Evolutionary conservation across 148 eudicot species (phyloP).

Genomic region (Euryodendron excelsum): DNA sequence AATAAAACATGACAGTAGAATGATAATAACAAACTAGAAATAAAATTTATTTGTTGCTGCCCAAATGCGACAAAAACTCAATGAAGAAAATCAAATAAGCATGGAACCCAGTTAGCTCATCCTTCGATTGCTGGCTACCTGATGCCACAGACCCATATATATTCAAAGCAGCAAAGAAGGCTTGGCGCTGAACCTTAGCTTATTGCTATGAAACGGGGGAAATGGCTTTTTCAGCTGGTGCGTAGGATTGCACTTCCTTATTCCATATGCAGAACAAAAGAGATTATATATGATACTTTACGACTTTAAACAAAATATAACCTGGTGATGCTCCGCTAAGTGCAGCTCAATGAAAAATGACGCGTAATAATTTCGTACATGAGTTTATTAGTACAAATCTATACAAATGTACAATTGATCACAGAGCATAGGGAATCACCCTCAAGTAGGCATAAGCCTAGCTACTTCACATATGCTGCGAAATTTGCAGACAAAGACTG

Average conservation of each 20-base stretch:
- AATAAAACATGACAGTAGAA: constrained; percentile 11
- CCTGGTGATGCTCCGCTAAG: not conserved
- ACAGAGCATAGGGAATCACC: no score
- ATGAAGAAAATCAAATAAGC: not conserved
- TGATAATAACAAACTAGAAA: not conserved
- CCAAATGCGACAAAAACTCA: not conserved
- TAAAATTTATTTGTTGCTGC: not conserved
- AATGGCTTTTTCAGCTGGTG: not conserved
- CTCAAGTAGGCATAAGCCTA: no score
- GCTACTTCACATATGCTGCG: no score
- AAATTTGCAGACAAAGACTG: no score
- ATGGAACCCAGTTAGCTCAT: not conserved
- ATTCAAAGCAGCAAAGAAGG: not conserved
- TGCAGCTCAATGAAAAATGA: not conserved
- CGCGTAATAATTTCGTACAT: no score
- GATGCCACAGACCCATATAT: not conserved
- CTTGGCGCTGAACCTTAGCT: not conserved
- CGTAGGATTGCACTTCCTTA: not conserved
- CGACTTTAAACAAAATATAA: not conserved
- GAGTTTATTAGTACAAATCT: no score
- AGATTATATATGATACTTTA: not conserved
- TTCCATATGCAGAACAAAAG: not conserved
- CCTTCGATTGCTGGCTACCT: not conserved
- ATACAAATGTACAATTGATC: no score
- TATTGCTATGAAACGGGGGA: not conserved